Conservation (phyloP, 1,284 basidiomycete genomes). For the Ceratobasidium sp. region DNA sequence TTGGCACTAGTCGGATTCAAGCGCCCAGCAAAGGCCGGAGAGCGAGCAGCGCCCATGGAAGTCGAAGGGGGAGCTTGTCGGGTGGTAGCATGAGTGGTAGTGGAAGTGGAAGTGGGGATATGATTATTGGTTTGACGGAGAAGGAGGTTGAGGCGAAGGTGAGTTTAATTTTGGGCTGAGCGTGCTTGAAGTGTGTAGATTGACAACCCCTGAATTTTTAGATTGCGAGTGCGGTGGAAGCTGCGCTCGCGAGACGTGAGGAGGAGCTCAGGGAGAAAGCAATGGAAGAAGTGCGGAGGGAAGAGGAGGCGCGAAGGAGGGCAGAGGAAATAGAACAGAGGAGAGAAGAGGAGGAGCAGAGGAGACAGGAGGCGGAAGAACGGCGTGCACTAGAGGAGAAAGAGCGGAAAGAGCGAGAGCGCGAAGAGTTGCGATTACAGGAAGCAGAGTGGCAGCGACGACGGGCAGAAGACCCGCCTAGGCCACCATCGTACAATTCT, state of each 20-base stretch:
- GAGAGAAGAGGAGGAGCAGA: slow-evolving; percentile 28
- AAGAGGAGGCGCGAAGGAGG: slow-evolving; percentile 33
- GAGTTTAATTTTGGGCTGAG: slow-evolving; percentile 15
- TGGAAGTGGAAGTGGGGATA: slow-evolving; percentile 16
- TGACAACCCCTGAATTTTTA: slow-evolving; percentile 41
- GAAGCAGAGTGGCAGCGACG: slow-evolving; percentile 74
- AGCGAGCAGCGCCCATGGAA: slow-evolving; percentile 43
- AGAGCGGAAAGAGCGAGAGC: slow-evolving; percentile 33
- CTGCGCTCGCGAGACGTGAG: slow-evolving; percentile 34
- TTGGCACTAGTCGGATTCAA: slow-evolving; percentile 11
- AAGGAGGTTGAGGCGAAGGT: slow-evolving; percentile 77
- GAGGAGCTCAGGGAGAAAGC: slow-evolving; percentile 28
- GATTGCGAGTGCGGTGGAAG: slow-evolving; percentile 35
- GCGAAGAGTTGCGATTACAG: slow-evolving; percentile 66
- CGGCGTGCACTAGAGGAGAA: neutral
- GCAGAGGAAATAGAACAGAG: slow-evolving; percentile 21
- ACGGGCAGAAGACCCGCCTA: slow-evolving; percentile 53
- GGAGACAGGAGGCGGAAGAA: slow-evolving; percentile 24
- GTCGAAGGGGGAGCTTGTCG: slow-evolving; percentile 47
- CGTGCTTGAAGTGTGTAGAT: neutral
- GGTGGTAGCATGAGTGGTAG: slow-evolving; percentile 31
- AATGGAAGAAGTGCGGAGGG: slow-evolving; percentile 16
- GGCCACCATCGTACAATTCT: slow-evolving; percentile 40
- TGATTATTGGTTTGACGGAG: slow-evolving; percentile 62
- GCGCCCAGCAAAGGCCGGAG: slow-evolving; percentile 17